phyloP scores from a whole-genome alignment of 2,329 filamentous ascomycete genomes.

The Ophiocordyceps sinensis region DNA sequence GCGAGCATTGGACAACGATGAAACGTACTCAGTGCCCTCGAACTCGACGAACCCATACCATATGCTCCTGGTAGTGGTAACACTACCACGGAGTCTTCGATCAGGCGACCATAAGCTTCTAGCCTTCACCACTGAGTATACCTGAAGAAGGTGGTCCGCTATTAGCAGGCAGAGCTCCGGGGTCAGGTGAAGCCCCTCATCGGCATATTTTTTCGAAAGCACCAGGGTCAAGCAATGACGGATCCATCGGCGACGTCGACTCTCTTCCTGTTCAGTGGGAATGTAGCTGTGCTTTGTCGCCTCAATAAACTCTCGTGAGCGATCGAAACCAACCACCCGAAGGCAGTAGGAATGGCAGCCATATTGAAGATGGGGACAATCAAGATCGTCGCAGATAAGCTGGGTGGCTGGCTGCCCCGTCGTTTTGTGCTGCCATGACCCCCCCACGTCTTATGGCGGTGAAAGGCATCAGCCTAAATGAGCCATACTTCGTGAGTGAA shows the following conservation, averaged over 20 bases:
- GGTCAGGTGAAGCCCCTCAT: background rate
- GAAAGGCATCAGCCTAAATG: background rate
- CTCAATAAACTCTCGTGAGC: background rate
- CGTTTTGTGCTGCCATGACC: background rate
- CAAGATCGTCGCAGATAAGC: background rate
- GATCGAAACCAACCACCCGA: background rate
- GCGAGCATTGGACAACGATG: conserved; percentile 1
- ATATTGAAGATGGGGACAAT: background rate
- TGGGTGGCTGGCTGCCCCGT: background rate
- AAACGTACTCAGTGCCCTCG: conserved; percentile 1
- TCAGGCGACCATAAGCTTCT: conserved; percentile 1
- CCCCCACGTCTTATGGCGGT: background rate
- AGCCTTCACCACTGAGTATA: background rate
- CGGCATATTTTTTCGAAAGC: background rate
- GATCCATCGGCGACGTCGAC: conserved; percentile 1
- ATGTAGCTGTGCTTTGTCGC: conserved; percentile 1
- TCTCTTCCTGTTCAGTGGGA: background rate
- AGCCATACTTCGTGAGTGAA: background rate
- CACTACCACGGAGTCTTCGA: background rate
- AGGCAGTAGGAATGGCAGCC: background rate
- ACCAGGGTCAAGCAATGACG: background rate
- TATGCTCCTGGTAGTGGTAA: background rate
- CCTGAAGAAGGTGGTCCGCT: background rate
- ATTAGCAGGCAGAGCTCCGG: conserved; percentile 1
- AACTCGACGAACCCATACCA: conserved; percentile 2